Base-by-base conservation (phyloP, 768 basidiomycete genomes). In the Boletus speciosus region DNA sequence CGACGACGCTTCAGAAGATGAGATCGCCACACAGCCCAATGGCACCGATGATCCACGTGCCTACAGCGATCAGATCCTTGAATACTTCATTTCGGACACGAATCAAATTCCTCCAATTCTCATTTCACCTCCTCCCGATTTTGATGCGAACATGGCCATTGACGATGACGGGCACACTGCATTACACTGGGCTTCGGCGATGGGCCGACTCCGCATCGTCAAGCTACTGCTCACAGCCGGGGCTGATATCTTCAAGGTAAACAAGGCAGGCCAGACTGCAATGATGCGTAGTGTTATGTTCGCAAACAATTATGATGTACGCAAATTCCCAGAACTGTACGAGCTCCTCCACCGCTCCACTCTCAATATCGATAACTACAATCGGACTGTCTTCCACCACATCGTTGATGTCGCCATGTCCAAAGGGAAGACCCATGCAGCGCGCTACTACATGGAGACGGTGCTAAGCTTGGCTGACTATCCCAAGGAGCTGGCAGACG, bases 231-330 rank as follows among this genome's bases (percentile, higher is more conserved):
- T 99, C 39, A 88, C 92, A 0, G 90, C 95, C 4, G 94, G 95
- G 19, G 96, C 96, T 14, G 94, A 98, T 68, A 93, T 97, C 59
- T 99, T 96, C 78, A 87, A 90, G 61, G 93, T 95, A 59, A 99
- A 98, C 75, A 91, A 89, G 65, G 84, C 93, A 11, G 97, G 97
- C 4, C 97, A 98, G 71, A 98, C 97, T 14, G 89, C 96, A 1
- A 75, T 99, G 40, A 99, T 99, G 97, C 91, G 97, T 15, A 88
- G 88, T 64, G 97, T 99, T 63, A 98, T 98, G 96, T 99, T 98
- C 71, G 92, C 93, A 47, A 99, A 99, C 72, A 99, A 98, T 70
- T 99, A 99, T 68, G 97, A 99, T 71, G 90, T 98, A 44, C 90
- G 97, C 61, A 99, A 99, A 71, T 99, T 99, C 64, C 93, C 94